Evolutionary conservation across 495 filamentous ascomycete genomes (phyloP).

Genomic region (Bombardia bombarda): DNA sequence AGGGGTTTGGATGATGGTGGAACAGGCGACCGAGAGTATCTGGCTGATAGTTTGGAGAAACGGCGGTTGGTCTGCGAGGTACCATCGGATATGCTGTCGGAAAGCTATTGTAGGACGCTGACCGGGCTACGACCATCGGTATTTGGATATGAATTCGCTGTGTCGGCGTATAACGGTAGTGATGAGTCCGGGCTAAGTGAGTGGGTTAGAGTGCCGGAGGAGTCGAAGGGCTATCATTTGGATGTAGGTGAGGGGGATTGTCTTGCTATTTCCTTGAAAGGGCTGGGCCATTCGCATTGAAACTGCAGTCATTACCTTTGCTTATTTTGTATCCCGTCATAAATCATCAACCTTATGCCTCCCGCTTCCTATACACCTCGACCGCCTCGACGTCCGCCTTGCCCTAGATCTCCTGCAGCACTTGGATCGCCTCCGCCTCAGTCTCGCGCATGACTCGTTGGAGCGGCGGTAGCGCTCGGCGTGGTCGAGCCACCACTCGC

Average conservation of each 20-base stretch:
- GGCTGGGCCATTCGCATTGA: too few species aligned
- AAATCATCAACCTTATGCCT: too few species aligned
- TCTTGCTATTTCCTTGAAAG: too few species aligned
- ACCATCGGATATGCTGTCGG: too few species aligned
- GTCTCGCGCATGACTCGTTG: slow-evolving; percentile 38
- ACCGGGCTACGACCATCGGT: slow-evolving; percentile 1
- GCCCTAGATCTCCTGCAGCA: slow-evolving; percentile 41
- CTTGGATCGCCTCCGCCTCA: slow-evolving; percentile 37
- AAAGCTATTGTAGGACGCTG: too few species aligned
- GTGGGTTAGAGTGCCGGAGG: slow-evolving; percentile 8
- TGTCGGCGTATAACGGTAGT: slow-evolving; percentile 11
- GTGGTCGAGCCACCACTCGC: slow-evolving; percentile 46
- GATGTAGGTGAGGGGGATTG: too few species aligned
- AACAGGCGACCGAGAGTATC: not conserved
- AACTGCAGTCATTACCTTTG: too few species aligned
- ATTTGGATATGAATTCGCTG: slow-evolving; percentile 11
- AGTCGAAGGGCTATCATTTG: too few species aligned
- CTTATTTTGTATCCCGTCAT: too few species aligned
- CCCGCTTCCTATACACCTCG: too few species aligned
- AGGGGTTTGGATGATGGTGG: not conserved
- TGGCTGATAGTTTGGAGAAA: too few species aligned
- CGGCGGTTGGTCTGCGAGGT: too few species aligned
- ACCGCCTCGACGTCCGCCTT: slow-evolving; percentile 40
- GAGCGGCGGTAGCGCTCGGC: slow-evolving; percentile 40
- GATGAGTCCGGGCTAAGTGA: slow-evolving; percentile 6